phyloP scores from a whole-genome alignment of 768 basidiomycete genomes.

The Cystofilobasidium macerans region DNA sequence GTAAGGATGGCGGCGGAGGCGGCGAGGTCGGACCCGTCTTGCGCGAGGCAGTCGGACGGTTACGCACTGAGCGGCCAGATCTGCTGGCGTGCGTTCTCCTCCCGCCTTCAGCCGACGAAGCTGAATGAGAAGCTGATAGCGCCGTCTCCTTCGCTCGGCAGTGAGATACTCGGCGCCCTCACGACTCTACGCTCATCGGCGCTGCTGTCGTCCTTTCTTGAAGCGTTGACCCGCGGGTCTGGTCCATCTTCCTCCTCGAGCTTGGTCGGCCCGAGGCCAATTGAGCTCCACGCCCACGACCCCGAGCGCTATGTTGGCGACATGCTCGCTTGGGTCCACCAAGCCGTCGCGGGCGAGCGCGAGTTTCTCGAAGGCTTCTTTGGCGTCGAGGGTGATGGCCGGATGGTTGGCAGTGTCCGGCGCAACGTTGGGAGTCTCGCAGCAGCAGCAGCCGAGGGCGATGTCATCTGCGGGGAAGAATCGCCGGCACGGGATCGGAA shows the following conservation, averaged over 20 bases:
- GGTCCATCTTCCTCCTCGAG: slow-evolving; percentile 41
- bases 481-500: background rate
- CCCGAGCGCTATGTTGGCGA: slow-evolving; percentile 93
- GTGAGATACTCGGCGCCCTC: slow-evolving; percentile 64
- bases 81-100: slow-evolving; percentile 52
- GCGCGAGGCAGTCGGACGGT: slow-evolving; percentile 59
- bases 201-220: slow-evolving; percentile 67
- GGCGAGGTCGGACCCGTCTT: slow-evolving; percentile 56
- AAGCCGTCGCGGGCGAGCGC: slow-evolving; percentile 83
- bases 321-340: slow-evolving; percentile 98
- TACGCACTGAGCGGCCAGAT: slow-evolving; percentile 61
- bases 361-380: slow-evolving; percentile 88
- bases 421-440: background rate
- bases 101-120: background rate
- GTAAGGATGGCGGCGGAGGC: background rate
- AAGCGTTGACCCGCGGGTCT: slow-evolving; percentile 78
- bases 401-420: slow-evolving; percentile 60
- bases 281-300: slow-evolving; percentile 96
- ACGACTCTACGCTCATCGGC: slow-evolving; percentile 72
- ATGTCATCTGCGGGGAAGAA: background rate
- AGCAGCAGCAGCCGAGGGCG: background rate
- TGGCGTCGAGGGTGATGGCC: slow-evolving; percentile 50
- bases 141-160: slow-evolving; percentile 31
- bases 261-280: slow-evolving; percentile 67
- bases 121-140: slow-evolving; percentile 1